Percentiles rank a stretch among this genome's conserved stretches.
Conservation (phyloP, 192 early-diverging fungal species). For the Linnemannia hyalina region DNA sequence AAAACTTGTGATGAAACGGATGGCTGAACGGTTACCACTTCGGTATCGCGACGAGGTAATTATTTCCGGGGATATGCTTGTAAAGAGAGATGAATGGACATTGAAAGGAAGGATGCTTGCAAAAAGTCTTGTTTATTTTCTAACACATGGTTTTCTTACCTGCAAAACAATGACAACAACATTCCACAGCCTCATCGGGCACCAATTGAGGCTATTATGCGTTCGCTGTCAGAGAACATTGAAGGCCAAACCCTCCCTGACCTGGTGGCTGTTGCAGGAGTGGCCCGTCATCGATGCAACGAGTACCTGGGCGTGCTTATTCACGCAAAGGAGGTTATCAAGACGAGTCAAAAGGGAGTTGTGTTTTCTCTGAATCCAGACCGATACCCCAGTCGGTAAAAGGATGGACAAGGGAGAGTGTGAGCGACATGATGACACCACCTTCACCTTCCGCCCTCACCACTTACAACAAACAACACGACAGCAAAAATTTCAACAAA, state of each 20-base stretch:
- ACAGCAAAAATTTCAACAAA: neutral
- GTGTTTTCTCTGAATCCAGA: conserved; percentile 48
- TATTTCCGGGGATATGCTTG: neutral
- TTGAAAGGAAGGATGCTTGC: neutral
- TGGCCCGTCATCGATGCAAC: conserved; percentile 49
- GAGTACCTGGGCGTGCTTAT: conserved; percentile 40
- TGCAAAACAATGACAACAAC: neutral
- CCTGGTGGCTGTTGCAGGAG: conserved; percentile 26
- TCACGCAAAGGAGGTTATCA: conserved; percentile 51
- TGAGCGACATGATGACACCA: neutral
- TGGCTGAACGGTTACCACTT: conserved; percentile 43
- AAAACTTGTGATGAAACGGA: conserved; percentile 44
- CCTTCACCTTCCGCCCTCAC: neutral
- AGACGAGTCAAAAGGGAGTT: conserved; percentile 41
- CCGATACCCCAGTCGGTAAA: conserved; percentile 51
- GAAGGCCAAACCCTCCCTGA: conserved; percentile 41
- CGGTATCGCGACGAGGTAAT: conserved; percentile 50
- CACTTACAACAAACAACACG: neutral
- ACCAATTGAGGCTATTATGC: conserved; percentile 50
- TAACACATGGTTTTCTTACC: neutral
- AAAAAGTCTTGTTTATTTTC: neutral
- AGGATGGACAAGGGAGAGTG: neutral
- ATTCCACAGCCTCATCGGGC: conserved; percentile 35
- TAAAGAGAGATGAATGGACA: neutral
- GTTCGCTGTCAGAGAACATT: conserved; percentile 37